Evolutionary conservation across 345 rosid species (phyloP).

Genomic region (Arabis hirsuta): DNA sequence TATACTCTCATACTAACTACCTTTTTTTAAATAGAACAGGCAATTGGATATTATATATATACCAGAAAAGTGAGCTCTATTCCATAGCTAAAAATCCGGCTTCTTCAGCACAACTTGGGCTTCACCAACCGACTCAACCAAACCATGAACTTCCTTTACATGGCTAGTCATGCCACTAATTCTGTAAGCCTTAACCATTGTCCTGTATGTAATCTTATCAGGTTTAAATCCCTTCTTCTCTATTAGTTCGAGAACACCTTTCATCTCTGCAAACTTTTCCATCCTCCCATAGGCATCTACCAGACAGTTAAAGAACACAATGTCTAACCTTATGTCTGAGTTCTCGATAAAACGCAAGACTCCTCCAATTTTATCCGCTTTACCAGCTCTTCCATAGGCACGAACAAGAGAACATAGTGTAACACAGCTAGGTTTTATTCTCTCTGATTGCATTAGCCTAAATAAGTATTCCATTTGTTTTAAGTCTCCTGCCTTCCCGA

Average conservation of each 20-base stretch:
- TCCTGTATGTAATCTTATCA: conserved; percentile 77
- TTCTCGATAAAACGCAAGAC: conserved; percentile 80
- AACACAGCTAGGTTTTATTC: conserved; percentile 81
- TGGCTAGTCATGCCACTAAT: conserved; percentile 67
- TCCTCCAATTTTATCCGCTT: conserved; percentile 69
- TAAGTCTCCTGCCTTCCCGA: conserved; percentile 83
- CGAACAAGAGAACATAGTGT: conserved; percentile 86
- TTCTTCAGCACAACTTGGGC: conserved; percentile 43
- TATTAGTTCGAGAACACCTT: conserved; percentile 77
- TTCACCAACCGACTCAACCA: conserved; percentile 48
- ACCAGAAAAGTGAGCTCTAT: conserved; percentile 28
- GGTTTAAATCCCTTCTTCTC: conserved; percentile 71
- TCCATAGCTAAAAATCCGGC: conserved; percentile 54
- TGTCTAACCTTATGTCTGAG: conserved; percentile 72
- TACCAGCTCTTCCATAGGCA: conserved; percentile 76
- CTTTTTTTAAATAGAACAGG: conserved; percentile 1
- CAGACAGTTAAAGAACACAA: conserved; percentile 82
- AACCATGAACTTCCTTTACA: conserved; percentile 60
- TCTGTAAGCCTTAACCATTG: conserved; percentile 81
- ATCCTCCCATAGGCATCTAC: conserved; percentile 89
- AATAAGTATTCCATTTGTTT: conserved; percentile 91
- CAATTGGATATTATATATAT: conserved; percentile 10
- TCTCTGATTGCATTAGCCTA: conserved; percentile 83
- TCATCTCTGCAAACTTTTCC: conserved; percentile 90
- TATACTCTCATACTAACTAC: conserved; percentile 29